A percentile compares a stretch with the other conserved stretches of the same genome.
These are phyloP conservation scores for Monilinia aucupariae DNA, from an alignment of 2,329 filamentous ascomycete species.

Conservation along the genomic window DNA sequence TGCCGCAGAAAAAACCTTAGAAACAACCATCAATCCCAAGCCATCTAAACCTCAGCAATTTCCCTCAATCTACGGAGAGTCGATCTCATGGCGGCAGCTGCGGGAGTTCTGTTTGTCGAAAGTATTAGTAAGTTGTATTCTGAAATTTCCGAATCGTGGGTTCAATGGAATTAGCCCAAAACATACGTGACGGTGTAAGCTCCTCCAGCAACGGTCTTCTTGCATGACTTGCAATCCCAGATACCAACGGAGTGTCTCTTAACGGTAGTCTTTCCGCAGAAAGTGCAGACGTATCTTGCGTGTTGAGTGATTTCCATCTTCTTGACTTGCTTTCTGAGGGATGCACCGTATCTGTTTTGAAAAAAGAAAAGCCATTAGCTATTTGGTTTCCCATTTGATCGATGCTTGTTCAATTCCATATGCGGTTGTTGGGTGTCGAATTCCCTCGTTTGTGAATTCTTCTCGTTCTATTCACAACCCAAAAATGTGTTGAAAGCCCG, in stretches of 20 bases:
- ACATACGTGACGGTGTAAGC: constrained; percentile 97
- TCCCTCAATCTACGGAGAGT: constrained; percentile 96
- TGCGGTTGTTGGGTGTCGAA: neutral
- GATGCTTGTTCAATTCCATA: neutral
- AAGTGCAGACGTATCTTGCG: constrained; percentile 94
- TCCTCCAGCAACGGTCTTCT: constrained; percentile 88
- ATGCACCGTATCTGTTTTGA: constrained; percentile 81
- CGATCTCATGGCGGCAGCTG: constrained; percentile 88
- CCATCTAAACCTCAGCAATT: constrained; percentile 85
- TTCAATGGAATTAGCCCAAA: constrained; percentile 1
- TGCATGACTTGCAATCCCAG: constrained; percentile 95
- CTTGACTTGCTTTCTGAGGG: constrained; percentile 98
- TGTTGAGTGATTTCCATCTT: constrained; percentile 99
- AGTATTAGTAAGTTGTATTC: neutral
- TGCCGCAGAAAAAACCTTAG: constrained; percentile 16
- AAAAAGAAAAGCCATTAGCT: constrained; percentile 24
- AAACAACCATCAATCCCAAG: constrained; percentile 18
- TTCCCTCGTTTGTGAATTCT: neutral
- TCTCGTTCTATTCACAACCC: neutral
- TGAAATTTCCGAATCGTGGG: neutral
- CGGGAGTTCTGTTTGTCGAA: constrained; percentile 62
- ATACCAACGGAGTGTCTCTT: constrained; percentile 88
- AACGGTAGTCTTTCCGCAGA: constrained; percentile 96
- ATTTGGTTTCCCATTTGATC: constrained; percentile 5
- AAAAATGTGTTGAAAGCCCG: constrained; percentile 2